Evolutionary conservation across 2,329 filamentous ascomycete species (phyloP).

Genomic region (Botrytis elliptica): DNA sequence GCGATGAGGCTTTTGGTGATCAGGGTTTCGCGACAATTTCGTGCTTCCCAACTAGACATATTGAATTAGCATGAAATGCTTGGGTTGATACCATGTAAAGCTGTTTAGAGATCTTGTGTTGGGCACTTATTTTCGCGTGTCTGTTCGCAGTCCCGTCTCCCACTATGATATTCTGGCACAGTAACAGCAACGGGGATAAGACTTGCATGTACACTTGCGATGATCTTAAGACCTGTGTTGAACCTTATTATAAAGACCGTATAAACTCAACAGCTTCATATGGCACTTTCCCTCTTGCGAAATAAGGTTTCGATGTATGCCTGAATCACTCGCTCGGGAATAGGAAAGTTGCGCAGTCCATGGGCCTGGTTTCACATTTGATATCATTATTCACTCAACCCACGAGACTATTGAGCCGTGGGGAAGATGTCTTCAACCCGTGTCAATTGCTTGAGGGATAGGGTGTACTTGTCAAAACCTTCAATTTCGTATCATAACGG

Average conservation of each 20-base stretch:
- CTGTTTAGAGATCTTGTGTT: background rate
- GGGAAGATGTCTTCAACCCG: background rate
- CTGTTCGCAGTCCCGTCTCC: background rate
- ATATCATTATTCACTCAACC: background rate
- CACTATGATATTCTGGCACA: background rate
- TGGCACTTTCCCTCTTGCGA: background rate
- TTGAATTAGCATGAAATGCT: background rate
- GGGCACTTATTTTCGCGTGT: background rate
- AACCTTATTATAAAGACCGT: background rate
- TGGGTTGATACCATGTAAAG: background rate
- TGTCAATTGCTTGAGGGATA: background rate
- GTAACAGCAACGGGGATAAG: background rate
- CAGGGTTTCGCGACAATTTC: background rate
- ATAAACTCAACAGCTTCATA: background rate
- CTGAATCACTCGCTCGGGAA: background rate
- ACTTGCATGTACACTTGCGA: background rate
- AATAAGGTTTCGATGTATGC: background rate
- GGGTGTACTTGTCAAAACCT: background rate
- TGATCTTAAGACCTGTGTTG: background rate
- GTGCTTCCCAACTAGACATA: background rate
- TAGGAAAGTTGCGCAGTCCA: background rate
- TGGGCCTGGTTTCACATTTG: background rate
- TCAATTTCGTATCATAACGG: background rate
- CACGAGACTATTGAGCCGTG: background rate
- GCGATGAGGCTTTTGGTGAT: conserved; percentile 8